A percentile compares a stretch with the other conserved stretches of the same genome.
Evolutionary conservation across 768 basidiomycete species (phyloP).

Genomic region (Termitomyces sp.): DNA sequence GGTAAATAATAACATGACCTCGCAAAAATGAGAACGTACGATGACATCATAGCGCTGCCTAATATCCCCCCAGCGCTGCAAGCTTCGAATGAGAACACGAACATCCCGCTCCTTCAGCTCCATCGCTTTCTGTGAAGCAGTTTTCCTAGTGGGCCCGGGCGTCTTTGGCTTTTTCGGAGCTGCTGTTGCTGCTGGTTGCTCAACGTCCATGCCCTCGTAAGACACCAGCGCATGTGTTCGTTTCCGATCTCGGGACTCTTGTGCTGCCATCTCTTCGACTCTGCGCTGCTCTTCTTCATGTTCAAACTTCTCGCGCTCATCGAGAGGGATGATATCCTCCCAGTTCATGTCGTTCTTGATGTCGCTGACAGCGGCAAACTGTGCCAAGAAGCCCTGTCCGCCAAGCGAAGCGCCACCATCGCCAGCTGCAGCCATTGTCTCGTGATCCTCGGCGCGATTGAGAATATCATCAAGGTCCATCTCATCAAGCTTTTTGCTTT

Average conservation of each 20-base stretch:
- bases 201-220: slow-evolving; percentile 93
- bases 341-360: slow-evolving; percentile 98
- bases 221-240: slow-evolving; percentile 82
- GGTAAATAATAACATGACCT: background rate
- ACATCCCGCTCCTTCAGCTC: slow-evolving; percentile 97
- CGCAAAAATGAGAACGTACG: slow-evolving; percentile 41
- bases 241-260: slow-evolving; percentile 72
- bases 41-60: slow-evolving; percentile 91
- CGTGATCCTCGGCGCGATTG: slow-evolving; percentile 94
- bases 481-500: slow-evolving; percentile 94
- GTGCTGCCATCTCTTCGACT: slow-evolving; percentile 63
- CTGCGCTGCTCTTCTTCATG: slow-evolving; percentile 74
- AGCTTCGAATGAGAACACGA: slow-evolving; percentile 88
- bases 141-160: slow-evolving; percentile 76
- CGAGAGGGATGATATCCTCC: slow-evolving; percentile 98
- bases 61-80: slow-evolving; percentile 98
- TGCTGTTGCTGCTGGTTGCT: slow-evolving; percentile 57
- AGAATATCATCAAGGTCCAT: slow-evolving; percentile 99
- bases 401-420: slow-evolving; percentile 93
- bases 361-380: slow-evolving; percentile 94
- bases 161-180: slow-evolving; percentile 71
- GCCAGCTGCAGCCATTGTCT: slow-evolving; percentile 78
- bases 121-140: slow-evolving; percentile 90
- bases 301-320: slow-evolving; percentile 82
- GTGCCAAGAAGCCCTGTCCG: slow-evolving; percentile 93